Percentiles rank a stretch among this genome's conserved stretches.
Evolutionary conservation across 2,329 filamentous ascomycete species (phyloP).

Genomic region (Fusarium nodosum): DNA sequence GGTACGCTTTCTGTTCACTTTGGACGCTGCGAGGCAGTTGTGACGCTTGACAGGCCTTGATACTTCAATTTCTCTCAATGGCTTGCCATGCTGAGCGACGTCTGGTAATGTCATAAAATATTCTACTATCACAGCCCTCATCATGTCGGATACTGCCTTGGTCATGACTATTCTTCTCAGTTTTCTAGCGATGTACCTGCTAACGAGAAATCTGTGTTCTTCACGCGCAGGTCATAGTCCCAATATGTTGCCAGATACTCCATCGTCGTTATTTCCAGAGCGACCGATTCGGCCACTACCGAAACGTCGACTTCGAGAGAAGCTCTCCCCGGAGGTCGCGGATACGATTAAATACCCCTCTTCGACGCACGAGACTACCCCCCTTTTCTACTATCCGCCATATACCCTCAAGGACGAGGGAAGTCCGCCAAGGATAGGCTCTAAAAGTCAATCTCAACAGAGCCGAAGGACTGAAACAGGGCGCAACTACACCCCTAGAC

Average conservation of each 20-base stretch:
- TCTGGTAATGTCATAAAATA: slow-evolving; percentile 10
- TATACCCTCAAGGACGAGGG: slow-evolving; percentile 67
- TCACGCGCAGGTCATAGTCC: slow-evolving; percentile 59
- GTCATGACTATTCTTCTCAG: slow-evolving; percentile 32
- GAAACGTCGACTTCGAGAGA: slow-evolving; percentile 87
- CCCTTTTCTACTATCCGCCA: slow-evolving; percentile 76
- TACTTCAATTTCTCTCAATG: slow-evolving; percentile 10
- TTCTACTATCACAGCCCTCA: slow-evolving; percentile 10
- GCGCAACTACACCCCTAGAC: slow-evolving; percentile 48
- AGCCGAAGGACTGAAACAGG: slow-evolving; percentile 44
- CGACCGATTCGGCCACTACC: slow-evolving; percentile 94
- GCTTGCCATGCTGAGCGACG: slow-evolving; percentile 14
- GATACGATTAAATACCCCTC: slow-evolving; percentile 86
- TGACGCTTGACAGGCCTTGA: slow-evolving; percentile 21
- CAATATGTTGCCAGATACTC: slow-evolving; percentile 78
- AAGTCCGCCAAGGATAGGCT: slow-evolving; percentile 36
- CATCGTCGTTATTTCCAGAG: slow-evolving; percentile 86
- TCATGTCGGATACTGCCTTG: slow-evolving; percentile 31
- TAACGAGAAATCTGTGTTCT: slow-evolving; percentile 46
- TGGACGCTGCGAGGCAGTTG: slow-evolving; percentile 5
- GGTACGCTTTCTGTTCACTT: slow-evolving; percentile 55
- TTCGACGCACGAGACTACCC: slow-evolving; percentile 76
- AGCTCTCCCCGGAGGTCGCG: slow-evolving; percentile 86
- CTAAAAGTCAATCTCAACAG: slow-evolving; percentile 44
- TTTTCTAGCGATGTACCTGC: slow-evolving; percentile 45